A percentile compares a stretch with the other conserved stretches of the same genome.
These are phyloP conservation scores for Tylopilus sp. DNA, from an alignment of 768 basidiomycete genomes.

Conservation along the genomic window DNA sequence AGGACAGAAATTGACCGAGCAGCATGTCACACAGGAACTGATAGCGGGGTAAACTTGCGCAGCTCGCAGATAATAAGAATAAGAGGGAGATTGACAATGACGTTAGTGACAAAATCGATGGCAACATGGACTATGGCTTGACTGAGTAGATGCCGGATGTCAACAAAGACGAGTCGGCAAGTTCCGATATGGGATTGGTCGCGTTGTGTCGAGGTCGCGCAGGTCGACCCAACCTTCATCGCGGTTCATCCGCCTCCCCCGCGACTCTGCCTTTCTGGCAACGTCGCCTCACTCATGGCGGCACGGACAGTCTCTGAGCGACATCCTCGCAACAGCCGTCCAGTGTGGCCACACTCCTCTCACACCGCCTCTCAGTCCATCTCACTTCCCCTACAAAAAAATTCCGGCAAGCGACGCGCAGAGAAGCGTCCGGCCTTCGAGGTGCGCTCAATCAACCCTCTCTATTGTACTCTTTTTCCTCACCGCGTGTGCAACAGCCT, in stretches of 20 bases:
- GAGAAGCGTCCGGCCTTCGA: slow-evolving; percentile 4
- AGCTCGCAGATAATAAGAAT: no score
- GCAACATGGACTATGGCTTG: no score
- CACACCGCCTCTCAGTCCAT: no score
- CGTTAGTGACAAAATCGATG: no score
- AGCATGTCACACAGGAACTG: no score
- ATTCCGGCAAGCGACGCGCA: slow-evolving; percentile 7
- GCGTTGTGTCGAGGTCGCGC: slow-evolving; percentile 11
- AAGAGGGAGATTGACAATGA: no score
- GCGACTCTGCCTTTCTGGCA: not conserved
- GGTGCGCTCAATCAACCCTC: slow-evolving; percentile 8
- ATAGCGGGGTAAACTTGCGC: no score
- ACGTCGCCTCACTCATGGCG: slow-evolving; percentile 12
- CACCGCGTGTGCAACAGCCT: slow-evolving; percentile 13
- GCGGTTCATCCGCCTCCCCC: not conserved
- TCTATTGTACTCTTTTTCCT: not conserved
- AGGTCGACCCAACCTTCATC: not conserved
- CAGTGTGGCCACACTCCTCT: no score
- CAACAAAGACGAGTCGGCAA: not conserved
- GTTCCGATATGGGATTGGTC: slow-evolving; percentile 5
- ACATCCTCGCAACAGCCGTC: no score
- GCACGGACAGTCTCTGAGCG: slow-evolving; percentile 13
- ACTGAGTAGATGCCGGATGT: no score
- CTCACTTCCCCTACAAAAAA: not conserved
- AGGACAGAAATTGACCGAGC: no score